Conservation (phyloP, 202 grass and related monocot species). For the Elaeis oleifera region DNA sequence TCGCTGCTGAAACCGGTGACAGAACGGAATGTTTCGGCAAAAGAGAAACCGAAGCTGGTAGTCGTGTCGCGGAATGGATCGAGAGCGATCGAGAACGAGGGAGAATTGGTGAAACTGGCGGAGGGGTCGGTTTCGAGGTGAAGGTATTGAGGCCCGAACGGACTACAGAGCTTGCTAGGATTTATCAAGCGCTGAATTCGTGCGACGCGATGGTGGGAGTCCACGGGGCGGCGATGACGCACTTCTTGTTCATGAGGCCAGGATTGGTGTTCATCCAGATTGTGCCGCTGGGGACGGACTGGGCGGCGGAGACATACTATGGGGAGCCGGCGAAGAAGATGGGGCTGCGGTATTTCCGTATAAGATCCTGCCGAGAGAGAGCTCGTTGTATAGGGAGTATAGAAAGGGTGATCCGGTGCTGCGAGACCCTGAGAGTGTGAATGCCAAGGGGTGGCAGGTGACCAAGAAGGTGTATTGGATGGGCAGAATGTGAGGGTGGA, state of each 20-base stretch:
- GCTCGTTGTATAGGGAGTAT: constrained; percentile 66
- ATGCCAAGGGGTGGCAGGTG: constrained; percentile 54
- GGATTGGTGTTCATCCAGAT: constrained; percentile 80
- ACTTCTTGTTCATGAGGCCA: constrained; percentile 87
- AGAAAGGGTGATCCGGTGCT: constrained; percentile 50
- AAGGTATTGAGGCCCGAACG: constrained; percentile 31
- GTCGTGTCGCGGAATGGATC: constrained; percentile 50
- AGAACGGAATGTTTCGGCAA: no score
- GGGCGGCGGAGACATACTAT: constrained; percentile 73
- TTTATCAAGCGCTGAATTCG: constrained; percentile 52
- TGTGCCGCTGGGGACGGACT: constrained; percentile 69
- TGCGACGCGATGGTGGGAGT: constrained; percentile 86
- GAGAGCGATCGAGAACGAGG: constrained; percentile 58
- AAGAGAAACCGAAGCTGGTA: constrained; percentile 29
- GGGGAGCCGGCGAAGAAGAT: constrained; percentile 55
- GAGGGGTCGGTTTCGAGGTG: constrained; percentile 41
- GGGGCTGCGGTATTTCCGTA: constrained; percentile 60
- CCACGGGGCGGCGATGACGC: constrained; percentile 89
- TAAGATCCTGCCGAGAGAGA: constrained; percentile 72
- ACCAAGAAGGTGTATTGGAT: constrained; percentile 91
- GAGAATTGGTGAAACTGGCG: constrained; percentile 24
- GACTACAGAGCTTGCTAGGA: constrained; percentile 52
- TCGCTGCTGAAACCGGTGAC: no score
- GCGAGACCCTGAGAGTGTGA: constrained; percentile 48
- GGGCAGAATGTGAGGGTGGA: constrained; percentile 64